These are phyloP conservation scores for Glebionis coronaria DNA, from an alignment of 129 eudicot species.

Conservation along the genomic window DNA sequence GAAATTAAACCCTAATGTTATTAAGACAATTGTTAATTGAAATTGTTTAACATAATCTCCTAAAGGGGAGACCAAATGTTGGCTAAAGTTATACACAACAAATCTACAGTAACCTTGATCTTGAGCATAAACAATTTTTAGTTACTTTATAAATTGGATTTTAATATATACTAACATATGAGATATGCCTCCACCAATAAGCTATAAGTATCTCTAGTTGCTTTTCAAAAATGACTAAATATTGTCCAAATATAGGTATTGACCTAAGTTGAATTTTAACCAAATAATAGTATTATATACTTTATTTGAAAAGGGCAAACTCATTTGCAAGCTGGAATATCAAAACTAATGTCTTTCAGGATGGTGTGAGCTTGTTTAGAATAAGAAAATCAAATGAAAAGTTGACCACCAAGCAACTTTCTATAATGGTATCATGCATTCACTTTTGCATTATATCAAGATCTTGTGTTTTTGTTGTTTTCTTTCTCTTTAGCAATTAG, in stretches of 20 bases:
- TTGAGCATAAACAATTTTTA: neutral
- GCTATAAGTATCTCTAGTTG: too few species aligned
- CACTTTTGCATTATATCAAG: neutral
- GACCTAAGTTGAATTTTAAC: neutral
- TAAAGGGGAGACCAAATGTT: slow-evolving; percentile 24
- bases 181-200: neutral
- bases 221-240: too few species aligned
- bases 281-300: neutral
- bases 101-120: neutral
- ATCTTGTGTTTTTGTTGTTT: slow-evolving; percentile 1
- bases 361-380: neutral
- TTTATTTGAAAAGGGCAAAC: neutral
- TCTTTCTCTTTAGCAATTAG: slow-evolving; percentile 1
- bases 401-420: slow-evolving; percentile 16
- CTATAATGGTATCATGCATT: slow-evolving; percentile 3
- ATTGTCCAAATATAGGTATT: neutral
- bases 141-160: neutral
- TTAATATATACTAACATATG: neutral
- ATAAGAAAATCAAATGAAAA: slow-evolving; percentile 5
- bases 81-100: slow-evolving; percentile 17
- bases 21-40: slow-evolving; percentile 8
- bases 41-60: slow-evolving; percentile 19
- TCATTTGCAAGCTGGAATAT: neutral
- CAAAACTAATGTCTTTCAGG: neutral
- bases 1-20: slow-evolving; percentile 17